phyloP scores from a whole-genome alignment of 2,329 filamentous ascomycete species.

The Colletotrichum sp. region DNA sequence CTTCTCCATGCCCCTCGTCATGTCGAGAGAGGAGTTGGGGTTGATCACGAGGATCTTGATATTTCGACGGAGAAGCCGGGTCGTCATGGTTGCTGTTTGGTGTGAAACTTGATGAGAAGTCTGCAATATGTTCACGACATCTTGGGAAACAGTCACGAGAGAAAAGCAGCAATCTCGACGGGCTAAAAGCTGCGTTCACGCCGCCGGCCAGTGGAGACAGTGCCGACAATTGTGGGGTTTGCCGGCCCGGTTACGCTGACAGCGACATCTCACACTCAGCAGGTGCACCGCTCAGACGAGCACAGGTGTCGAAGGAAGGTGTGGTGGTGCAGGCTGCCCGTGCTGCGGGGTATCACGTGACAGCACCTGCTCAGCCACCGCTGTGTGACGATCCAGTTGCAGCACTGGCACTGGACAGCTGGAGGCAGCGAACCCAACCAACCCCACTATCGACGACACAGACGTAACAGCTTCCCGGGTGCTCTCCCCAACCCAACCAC shows the following conservation, averaged over 20 bases:
- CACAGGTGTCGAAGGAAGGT: neutral
- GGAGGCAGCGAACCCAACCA: conserved; percentile 15
- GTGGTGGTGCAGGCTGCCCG: neutral
- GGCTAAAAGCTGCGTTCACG: neutral
- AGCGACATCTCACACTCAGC: neutral
- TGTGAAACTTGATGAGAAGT: neutral
- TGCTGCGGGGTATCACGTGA: conserved; percentile 45
- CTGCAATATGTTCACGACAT: neutral
- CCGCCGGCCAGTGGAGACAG: neutral
- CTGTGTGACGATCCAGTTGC: conserved; percentile 17
- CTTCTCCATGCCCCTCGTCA: conserved; percentile 70
- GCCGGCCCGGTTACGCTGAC: neutral
- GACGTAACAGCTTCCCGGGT: conserved; percentile 22
- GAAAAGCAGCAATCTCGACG: neutral
- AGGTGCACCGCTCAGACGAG: neutral
- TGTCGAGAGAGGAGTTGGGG: conserved; percentile 75
- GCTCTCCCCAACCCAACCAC: conserved; percentile 16
- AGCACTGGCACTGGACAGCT: neutral
- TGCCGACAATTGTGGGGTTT: neutral
- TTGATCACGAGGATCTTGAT: conserved; percentile 74
- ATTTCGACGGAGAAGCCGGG: conserved; percentile 30
- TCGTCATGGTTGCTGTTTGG: conserved; percentile 28
- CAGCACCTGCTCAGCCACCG: neutral
- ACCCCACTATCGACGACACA: conserved; percentile 24
- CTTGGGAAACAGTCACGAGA: neutral